A percentile compares a stretch with the other conserved stretches of the same genome.
These are phyloP conservation scores for Jaapia argillacea DNA, from an alignment of 768 basidiomycete species.

Conservation along the genomic window DNA sequence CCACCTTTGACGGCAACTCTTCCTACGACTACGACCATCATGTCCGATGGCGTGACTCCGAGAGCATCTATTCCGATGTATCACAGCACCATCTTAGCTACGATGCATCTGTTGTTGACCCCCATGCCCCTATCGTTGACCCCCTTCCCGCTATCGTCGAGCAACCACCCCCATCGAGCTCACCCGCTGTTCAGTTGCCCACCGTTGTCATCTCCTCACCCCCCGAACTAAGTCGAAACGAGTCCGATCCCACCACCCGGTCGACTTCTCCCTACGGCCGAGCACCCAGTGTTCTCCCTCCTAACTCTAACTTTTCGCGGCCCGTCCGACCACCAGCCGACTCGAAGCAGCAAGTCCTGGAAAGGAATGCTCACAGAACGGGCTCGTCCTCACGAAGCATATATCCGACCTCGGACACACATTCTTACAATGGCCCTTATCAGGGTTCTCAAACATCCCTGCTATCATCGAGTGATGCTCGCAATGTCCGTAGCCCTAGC, in stretches of 20 bases:
- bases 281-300: slow-evolving; percentile 33
- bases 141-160: neutral
- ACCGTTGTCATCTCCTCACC: slow-evolving; percentile 47
- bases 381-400: too few species aligned
- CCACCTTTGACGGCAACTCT: slow-evolving; percentile 15
- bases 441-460: too few species aligned
- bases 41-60: slow-evolving; percentile 22
- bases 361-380: slow-evolving; percentile 42
- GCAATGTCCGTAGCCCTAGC: too few species aligned
- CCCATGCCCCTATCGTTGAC: too few species aligned
- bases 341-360: slow-evolving; percentile 35
- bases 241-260: slow-evolving; percentile 9
- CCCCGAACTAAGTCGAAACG: slow-evolving; percentile 3
- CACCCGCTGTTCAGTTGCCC: slow-evolving; percentile 30
- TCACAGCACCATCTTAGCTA: slow-evolving; percentile 18
- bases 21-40: slow-evolving; percentile 1
- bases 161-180: neutral
- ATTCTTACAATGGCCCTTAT: too few species aligned
- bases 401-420: too few species aligned
- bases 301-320: slow-evolving; percentile 52
- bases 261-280: slow-evolving; percentile 18
- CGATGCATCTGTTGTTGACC: too few species aligned
- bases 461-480: too few species aligned
- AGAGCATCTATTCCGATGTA: slow-evolving; percentile 31
- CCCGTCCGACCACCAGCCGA: slow-evolving; percentile 40